Conservation (phyloP, 129 eudicot species). For the Flaveria robusta region DNA sequence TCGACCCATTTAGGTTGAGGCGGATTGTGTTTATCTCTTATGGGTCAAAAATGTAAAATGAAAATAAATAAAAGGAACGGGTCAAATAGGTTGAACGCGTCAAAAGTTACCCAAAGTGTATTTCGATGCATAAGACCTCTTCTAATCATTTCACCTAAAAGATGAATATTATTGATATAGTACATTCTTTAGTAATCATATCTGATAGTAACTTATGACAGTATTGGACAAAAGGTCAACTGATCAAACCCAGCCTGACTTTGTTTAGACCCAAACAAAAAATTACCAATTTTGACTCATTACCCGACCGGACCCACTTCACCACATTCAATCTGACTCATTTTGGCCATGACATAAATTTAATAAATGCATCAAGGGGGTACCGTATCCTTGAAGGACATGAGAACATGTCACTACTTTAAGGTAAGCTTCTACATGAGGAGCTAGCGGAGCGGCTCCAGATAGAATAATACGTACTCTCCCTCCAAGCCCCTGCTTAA, state of each 20-base stretch:
- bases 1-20: not conserved
- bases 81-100: not conserved
- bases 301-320: too few relatives aligned
- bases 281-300: not conserved
- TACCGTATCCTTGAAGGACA: slow-evolving; percentile 90
- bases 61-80: not conserved
- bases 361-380: not conserved
- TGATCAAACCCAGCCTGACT: not conserved
- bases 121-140: not conserved
- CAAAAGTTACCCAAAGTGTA: not conserved
- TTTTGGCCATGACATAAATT: not conserved
- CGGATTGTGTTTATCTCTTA: not conserved
- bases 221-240: not conserved
- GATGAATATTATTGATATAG: not conserved
- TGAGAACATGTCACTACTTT: slow-evolving; percentile 71
- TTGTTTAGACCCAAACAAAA: not conserved
- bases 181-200: not conserved
- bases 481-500: slow-evolving; percentile 73
- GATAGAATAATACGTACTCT: slow-evolving; percentile 65
- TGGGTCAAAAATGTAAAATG: not conserved
- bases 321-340: too few relatives aligned
- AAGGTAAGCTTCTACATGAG: slow-evolving; percentile 71
- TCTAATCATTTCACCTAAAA: not conserved
- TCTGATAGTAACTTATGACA: not conserved
- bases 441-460: slow-evolving; percentile 83